Evolutionary conservation across 495 filamentous ascomycete species (phyloP).

Genomic region (Penicillium fimorum): DNA sequence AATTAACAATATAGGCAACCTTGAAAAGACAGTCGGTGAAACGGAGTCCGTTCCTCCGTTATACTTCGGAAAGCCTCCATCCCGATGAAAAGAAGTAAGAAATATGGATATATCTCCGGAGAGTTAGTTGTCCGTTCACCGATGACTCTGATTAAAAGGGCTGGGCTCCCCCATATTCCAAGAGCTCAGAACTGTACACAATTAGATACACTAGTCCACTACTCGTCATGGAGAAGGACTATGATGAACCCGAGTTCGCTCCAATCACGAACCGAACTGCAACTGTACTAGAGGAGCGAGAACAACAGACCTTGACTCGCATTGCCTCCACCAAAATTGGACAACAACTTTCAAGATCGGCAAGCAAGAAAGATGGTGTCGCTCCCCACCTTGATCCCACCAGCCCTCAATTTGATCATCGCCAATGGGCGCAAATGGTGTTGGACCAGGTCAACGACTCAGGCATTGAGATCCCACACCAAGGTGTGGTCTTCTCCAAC

Average conservation of each 20-base stretch:
- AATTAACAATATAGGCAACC: too few species aligned
- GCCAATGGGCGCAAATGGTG: constrained; percentile 49
- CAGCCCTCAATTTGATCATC: constrained; percentile 50
- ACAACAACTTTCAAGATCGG: constrained; percentile 20
- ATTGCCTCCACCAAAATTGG: constrained; percentile 33
- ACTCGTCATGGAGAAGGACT: constrained; percentile 19
- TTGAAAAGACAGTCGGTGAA: background rate
- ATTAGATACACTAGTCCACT: background rate
- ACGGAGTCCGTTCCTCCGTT: constrained; percentile 8
- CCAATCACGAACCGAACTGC: constrained; percentile 17
- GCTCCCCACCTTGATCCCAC: constrained; percentile 53
- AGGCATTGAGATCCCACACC: constrained; percentile 30
- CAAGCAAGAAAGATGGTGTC: constrained; percentile 16
- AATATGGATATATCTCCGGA: background rate
- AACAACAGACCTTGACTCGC: constrained; percentile 21
- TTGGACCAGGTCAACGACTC: constrained; percentile 33
- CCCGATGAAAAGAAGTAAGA: background rate
- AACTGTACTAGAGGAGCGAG: constrained; percentile 22
- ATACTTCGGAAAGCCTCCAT: background rate
- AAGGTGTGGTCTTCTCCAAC: constrained; percentile 47
- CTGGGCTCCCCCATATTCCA: background rate
- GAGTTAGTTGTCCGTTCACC: constrained; percentile 1
- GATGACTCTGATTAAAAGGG: constrained; percentile 2
- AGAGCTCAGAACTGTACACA: background rate
- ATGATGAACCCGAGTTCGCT: constrained; percentile 17